These are phyloP conservation scores for Amphichorda felina DNA, from an alignment of 2,329 filamentous ascomycete genomes.

Conservation along the genomic window DNA sequence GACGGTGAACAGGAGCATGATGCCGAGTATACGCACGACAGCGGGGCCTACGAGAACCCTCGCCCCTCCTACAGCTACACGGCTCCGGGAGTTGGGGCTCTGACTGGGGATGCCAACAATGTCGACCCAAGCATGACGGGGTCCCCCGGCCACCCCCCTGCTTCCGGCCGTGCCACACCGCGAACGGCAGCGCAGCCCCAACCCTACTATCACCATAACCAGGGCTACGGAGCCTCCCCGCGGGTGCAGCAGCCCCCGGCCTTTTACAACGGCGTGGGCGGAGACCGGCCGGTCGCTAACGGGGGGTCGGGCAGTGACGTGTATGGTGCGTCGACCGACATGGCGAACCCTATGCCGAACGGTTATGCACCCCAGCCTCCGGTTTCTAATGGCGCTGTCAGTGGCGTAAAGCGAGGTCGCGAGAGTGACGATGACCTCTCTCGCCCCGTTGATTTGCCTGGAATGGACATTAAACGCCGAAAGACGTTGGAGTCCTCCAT, in stretches of 20 bases:
- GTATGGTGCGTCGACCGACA: conserved; percentile 56
- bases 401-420: conserved; percentile 31
- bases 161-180: conserved; percentile 75
- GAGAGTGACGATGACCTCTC: conserved; percentile 48
- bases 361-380: conserved; percentile 53
- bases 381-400: conserved; percentile 49
- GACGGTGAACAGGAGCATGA: conserved; percentile 65
- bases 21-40: conserved; percentile 79
- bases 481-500: conserved; percentile 58
- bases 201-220: conserved; percentile 57
- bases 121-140: conserved; percentile 73
- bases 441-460: conserved; percentile 44
- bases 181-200: conserved; percentile 63
- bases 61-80: conserved; percentile 71
- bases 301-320: conserved; percentile 50
- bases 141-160: conserved; percentile 67
- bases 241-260: conserved; percentile 61
- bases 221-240: conserved; percentile 70
- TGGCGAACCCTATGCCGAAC: conserved; percentile 41
- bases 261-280: conserved; percentile 82
- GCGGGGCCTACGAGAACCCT: conserved; percentile 59
- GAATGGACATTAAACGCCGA: conserved; percentile 62
- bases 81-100: conserved; percentile 50
- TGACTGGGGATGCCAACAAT: conserved; percentile 65
- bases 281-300: conserved; percentile 56